Percentiles rank a stretch among this genome's conserved stretches.
These are phyloP conservation scores for Camillea tinctor DNA, from an alignment of 2,329 filamentous ascomycete genomes.

Conservation along the genomic window DNA sequence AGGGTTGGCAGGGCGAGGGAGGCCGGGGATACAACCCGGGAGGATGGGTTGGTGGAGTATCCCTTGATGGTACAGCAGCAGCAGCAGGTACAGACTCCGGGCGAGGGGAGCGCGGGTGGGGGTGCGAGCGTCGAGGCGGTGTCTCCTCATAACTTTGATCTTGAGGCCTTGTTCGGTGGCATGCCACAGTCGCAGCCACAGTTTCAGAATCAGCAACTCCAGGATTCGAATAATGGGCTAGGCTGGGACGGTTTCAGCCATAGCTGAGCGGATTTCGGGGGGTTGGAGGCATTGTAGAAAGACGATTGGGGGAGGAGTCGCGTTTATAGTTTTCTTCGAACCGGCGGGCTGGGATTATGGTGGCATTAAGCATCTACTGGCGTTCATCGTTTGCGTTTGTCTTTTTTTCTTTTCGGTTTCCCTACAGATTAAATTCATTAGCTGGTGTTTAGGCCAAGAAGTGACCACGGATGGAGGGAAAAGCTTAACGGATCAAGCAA, in stretches of 20 bases:
- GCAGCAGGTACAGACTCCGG: too few relatives aligned
- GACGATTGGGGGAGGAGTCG: not conserved
- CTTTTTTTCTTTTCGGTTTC: not conserved
- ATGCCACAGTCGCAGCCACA: too few relatives aligned
- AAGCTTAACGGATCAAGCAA: not conserved
- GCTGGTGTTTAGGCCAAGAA: not conserved
- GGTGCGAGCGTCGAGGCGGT: not conserved
- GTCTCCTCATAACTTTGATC: not conserved
- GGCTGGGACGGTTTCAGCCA: not conserved
- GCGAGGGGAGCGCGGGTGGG: too few relatives aligned
- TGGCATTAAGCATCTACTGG: too few relatives aligned
- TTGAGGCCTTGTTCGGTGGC: not conserved
- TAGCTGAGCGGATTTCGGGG: not conserved
- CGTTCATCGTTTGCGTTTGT: not conserved
- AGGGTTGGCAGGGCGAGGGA: too few relatives aligned
- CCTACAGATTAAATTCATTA: too few relatives aligned
- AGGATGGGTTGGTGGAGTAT: too few relatives aligned
- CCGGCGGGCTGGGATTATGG: too few relatives aligned
- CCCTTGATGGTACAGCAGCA: not conserved
- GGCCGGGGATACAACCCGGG: too few relatives aligned
- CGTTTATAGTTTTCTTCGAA: too few relatives aligned
- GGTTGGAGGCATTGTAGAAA: not conserved
- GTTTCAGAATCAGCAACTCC: not conserved
- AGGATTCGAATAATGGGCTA: not conserved
- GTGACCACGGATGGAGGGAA: not conserved